phyloP scores from a whole-genome alignment of 768 basidiomycete species.

The Aureoboletus auriporus region DNA sequence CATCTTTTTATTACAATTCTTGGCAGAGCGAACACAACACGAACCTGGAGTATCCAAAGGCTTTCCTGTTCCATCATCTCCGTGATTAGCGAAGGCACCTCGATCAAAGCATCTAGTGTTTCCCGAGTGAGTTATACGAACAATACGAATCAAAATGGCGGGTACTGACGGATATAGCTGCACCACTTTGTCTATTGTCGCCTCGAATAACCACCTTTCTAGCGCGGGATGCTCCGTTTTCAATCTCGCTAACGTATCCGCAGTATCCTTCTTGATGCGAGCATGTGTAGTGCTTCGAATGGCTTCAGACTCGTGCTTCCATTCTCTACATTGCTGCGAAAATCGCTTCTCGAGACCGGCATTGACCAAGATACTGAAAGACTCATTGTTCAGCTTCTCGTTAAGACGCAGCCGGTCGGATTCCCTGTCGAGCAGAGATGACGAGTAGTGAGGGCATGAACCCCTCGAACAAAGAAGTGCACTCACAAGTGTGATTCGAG shows the following conservation, averaged over 20 bases:
- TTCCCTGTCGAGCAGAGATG: slow-evolving; percentile 8
- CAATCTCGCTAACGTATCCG: not conserved
- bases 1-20: not conserved
- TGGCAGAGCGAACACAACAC: not conserved
- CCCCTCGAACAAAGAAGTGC: not conserved
- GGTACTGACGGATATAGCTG: slow-evolving; percentile 22
- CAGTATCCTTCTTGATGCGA: not conserved
- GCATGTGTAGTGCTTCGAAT: not conserved
- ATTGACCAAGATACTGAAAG: slow-evolving; percentile 23
- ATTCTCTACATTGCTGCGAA: slow-evolving; percentile 16
- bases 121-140: not conserved
- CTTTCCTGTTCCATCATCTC: not conserved
- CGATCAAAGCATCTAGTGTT: slow-evolving; percentile 16
- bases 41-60: slow-evolving; percentile 4
- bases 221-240: slow-evolving; percentile 4
- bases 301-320: slow-evolving; percentile 15
- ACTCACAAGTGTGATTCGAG: slow-evolving; percentile 21
- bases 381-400: slow-evolving; percentile 21
- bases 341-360: slow-evolving; percentile 29
- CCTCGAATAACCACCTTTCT: slow-evolving; percentile 20
- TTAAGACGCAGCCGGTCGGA: slow-evolving; percentile 22
- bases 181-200: slow-evolving; percentile 20
- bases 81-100: slow-evolving; percentile 3
- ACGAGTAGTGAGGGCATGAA: not conserved
- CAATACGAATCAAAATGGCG: not conserved